Evolutionary conservation across 495 filamentous ascomycete species (phyloP).

Genomic region (Sordaria brevicollis): DNA sequence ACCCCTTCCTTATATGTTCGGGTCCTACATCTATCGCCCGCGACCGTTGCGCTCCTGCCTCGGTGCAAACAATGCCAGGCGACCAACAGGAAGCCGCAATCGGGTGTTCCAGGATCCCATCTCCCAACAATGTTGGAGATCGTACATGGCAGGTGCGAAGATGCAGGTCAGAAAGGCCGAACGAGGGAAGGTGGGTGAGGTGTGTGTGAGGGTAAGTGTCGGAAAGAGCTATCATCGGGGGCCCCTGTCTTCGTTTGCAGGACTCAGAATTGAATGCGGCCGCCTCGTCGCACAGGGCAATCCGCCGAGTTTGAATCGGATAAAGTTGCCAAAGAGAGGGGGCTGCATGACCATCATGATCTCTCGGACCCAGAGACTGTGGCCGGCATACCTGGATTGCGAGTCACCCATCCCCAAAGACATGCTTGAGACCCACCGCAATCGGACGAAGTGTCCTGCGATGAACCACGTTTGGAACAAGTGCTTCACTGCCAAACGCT

Average conservation of each 20-base stretch:
- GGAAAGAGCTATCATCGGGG: background rate
- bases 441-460: slow-evolving; percentile 3
- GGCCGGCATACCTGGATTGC: background rate
- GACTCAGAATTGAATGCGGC: background rate
- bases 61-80: background rate
- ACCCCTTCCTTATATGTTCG: background rate
- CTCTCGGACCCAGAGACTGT: background rate
- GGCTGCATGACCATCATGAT: background rate
- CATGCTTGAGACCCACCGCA: slow-evolving; percentile 6
- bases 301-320: background rate
- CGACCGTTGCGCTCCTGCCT: background rate
- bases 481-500: background rate
- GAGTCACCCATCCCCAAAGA: background rate
- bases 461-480: background rate
- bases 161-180: background rate
- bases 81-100: background rate
- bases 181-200: background rate
- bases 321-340: background rate
- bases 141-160: background rate
- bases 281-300: background rate
- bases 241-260: background rate
- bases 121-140: background rate
- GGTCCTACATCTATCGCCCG: background rate
- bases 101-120: background rate
- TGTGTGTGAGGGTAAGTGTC: background rate